A percentile compares a stretch with the other conserved stretches of the same genome.
These are phyloP conservation scores for Fusarium tuaranense DNA, from an alignment of 2,329 filamentous ascomycete genomes.

Conservation along the genomic window DNA sequence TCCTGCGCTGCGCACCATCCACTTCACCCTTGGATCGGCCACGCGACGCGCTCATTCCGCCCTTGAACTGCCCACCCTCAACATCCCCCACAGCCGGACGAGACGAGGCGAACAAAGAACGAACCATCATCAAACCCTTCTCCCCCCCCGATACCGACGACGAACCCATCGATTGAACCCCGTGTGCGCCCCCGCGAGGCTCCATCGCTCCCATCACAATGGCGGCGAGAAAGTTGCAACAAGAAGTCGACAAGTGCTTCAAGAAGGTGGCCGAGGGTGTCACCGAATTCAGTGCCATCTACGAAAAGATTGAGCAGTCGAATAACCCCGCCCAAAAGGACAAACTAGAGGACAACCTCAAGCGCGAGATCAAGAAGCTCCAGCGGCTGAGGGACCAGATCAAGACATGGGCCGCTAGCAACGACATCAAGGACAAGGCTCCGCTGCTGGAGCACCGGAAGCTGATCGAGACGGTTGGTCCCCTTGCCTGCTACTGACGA, in stretches of 20 bases:
- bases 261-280: slow-evolving; percentile 98
- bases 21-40: slow-evolving; percentile 14
- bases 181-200: slow-evolving; percentile 30
- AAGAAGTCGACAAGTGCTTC: slow-evolving; percentile 99
- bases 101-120: slow-evolving; percentile 29
- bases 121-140: slow-evolving; percentile 9
- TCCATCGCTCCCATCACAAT: slow-evolving; percentile 64
- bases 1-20: slow-evolving; percentile 22
- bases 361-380: slow-evolving; percentile 99
- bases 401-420: slow-evolving; percentile 98
- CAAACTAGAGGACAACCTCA: slow-evolving; percentile 97
- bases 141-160: slow-evolving; percentile 4
- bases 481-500: slow-evolving; percentile 27
- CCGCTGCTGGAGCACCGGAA: slow-evolving; percentile 93
- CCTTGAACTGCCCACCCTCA: slow-evolving; percentile 23
- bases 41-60: slow-evolving; percentile 28
- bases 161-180: slow-evolving; percentile 19
- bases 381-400: slow-evolving; percentile 98
- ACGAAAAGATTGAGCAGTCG: slow-evolving; percentile 96
- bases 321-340: slow-evolving; percentile 96
- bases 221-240: slow-evolving; percentile 95
- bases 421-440: slow-evolving; percentile 99
- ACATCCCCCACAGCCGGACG: slow-evolving; percentile 20
- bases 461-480: slow-evolving; percentile 93
- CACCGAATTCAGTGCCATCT: slow-evolving; percentile 90